A percentile compares a stretch with the other conserved stretches of the same genome.
Conservation (phyloP, 1,284 basidiomycete species). For the Cutaneotrichosporon sp. region DNA sequence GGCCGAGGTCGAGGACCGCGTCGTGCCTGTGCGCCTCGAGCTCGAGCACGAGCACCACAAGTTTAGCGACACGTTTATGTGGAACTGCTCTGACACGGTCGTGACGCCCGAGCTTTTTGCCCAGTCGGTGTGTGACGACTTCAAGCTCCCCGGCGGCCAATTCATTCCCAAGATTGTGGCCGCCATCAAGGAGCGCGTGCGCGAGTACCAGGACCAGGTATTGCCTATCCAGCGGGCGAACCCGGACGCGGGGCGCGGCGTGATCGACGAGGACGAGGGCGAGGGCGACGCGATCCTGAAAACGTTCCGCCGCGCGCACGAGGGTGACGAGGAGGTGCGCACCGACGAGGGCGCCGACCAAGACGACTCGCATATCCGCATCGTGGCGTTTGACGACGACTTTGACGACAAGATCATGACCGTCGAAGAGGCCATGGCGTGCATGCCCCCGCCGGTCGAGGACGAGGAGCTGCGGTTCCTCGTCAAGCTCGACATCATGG, state of each 20-base stretch:
- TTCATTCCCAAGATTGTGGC: constrained; percentile 73
- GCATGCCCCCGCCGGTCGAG: constrained; percentile 25
- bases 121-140: constrained; percentile 85
- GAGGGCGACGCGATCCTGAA: constrained; percentile 25
- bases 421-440: constrained; percentile 42
- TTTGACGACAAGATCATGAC: constrained; percentile 37
- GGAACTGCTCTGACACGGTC: constrained; percentile 87
- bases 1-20: constrained; percentile 48
- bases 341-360: constrained; percentile 28
- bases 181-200: constrained; percentile 81
- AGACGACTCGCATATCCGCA: constrained; percentile 22
- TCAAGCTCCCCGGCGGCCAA: constrained; percentile 61
- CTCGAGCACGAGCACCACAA: constrained; percentile 85
- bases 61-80: constrained; percentile 93
- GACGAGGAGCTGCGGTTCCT: constrained; percentile 80
- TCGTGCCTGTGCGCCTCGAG: constrained; percentile 91
- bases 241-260: constrained; percentile 17
- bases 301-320: constrained; percentile 26
- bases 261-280: constrained; percentile 28
- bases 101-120: constrained; percentile 88
- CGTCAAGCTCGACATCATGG: constrained; percentile 93
- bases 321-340: constrained; percentile 26
- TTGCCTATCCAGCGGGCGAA: constrained; percentile 21
- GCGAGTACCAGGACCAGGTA: constrained; percentile 50
- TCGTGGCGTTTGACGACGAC: constrained; percentile 24